A percentile compares a stretch with the other conserved stretches of the same genome.
phyloP scores from a whole-genome alignment of 345 rosid species.

The Gossypium bickii region DNA sequence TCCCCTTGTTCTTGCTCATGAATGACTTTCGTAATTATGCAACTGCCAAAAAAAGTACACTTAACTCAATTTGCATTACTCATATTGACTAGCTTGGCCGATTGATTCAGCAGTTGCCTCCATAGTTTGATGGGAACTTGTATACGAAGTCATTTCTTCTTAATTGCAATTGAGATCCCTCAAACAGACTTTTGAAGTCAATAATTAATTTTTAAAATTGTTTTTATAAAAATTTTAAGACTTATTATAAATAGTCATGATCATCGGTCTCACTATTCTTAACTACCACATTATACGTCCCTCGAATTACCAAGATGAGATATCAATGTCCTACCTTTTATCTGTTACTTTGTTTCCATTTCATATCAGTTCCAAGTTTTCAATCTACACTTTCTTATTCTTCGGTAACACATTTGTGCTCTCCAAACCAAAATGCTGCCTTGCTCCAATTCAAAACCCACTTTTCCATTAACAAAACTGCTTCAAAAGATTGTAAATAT shows the following conservation, averaged over 20 bases:
- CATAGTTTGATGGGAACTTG: too few species aligned
- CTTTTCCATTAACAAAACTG: conserved; percentile 16
- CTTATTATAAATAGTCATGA: background rate
- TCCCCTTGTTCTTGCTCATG: too few species aligned
- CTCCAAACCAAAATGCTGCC: background rate
- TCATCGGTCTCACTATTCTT: background rate
- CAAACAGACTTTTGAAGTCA: background rate
- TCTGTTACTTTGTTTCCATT: background rate
- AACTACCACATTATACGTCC: background rate
- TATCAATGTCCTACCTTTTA: background rate
- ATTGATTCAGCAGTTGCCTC: too few species aligned
- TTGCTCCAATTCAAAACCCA: conserved; percentile 12
- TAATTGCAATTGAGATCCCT: too few species aligned
- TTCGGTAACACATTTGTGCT: conserved; percentile 8
- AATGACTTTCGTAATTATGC: too few species aligned
- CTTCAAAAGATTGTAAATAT: background rate
- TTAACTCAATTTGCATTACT: too few species aligned
- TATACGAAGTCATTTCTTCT: too few species aligned
- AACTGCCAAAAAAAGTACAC: too few species aligned
- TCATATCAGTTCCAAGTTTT: background rate
- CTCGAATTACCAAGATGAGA: background rate
- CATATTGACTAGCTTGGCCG: too few species aligned
- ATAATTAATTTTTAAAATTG: too few species aligned
- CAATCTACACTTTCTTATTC: background rate
- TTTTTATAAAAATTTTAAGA: too few species aligned